Conservation (phyloP, 2,329 filamentous ascomycete genomes). For the Fusarium odoratissimum region DNA sequence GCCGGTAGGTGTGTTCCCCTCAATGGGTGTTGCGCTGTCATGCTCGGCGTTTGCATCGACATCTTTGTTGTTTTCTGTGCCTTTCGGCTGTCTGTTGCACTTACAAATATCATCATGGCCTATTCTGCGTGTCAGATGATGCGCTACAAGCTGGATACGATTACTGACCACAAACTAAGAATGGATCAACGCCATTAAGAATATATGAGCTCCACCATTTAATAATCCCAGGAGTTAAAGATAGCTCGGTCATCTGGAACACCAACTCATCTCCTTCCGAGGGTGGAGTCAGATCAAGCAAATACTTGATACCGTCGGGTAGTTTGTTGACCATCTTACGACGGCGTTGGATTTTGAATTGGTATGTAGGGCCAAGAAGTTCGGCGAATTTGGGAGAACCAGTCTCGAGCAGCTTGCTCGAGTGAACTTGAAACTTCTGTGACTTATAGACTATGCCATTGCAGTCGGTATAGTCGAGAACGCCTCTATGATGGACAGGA, state of each 20-base stretch:
- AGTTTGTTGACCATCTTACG: constrained; percentile 51
- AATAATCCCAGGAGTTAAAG: constrained; percentile 65
- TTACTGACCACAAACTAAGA: constrained; percentile 40
- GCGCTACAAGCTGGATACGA: background rate
- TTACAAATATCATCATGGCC: constrained; percentile 57
- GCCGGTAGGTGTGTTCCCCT: background rate
- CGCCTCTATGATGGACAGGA: constrained; percentile 39
- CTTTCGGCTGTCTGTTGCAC: constrained; percentile 39
- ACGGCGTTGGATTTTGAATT: constrained; percentile 54
- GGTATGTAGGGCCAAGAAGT: constrained; percentile 56
- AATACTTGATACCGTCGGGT: constrained; percentile 62
- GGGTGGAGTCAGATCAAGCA: constrained; percentile 73
- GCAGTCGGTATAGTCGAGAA: constrained; percentile 48
- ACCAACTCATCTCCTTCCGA: constrained; percentile 72
- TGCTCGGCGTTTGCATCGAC: background rate
- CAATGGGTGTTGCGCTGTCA: background rate
- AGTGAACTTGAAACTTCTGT: constrained; percentile 58
- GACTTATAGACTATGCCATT: constrained; percentile 49
- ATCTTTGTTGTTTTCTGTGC: background rate
- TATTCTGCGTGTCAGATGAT: background rate
- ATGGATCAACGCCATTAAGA: constrained; percentile 48
- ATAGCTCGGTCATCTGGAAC: constrained; percentile 68
- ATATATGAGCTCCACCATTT: constrained; percentile 62
- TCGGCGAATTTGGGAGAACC: constrained; percentile 60
- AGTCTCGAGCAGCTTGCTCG: constrained; percentile 58